Evolutionary conservation across 306 rosid genomes (phyloP), one percentile per base, ranked within the genome.

Genomic region (Rosa chinensis): DNA sequence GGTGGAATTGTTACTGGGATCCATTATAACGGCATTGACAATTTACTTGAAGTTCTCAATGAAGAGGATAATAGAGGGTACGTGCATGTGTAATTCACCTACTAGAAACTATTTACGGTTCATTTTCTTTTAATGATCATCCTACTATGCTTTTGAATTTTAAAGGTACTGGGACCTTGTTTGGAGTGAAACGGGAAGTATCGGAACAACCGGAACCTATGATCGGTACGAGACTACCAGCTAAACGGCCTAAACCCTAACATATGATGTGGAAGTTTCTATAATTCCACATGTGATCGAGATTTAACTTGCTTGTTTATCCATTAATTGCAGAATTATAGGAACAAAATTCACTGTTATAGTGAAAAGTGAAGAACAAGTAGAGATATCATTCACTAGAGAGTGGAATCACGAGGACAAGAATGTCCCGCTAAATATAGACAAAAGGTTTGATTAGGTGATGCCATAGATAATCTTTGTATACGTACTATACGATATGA

Each of bases 141-240:
- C 3, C 37, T 32, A 32, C 37, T 32, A 32, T 32, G 37, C 37
- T 32, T 32, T 32, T 32, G 37, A 32, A 32, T 32, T 32, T 32
- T 32, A 32, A 32, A 32, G 98, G 85, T 93, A 93, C 66, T 94
- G 97, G 97, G 98, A 94, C 86, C 91, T 94, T 86, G 94, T 90
- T 50, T 94, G 98, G 97, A 89, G 84, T 86, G 58, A 88, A 49
- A 73, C 92, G 13, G 52, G 85, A 53, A 86, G 85, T 80, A 40
- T 85, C 16, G 84, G 86, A 79, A 87, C 94, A 73, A 75, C 82
- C 2, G 95, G 97, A 56, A 79, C 18, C 61, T 90, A 76, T 81
- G 97, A 94, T 74, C 87, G 84, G 98, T 92, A 87, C 32, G 90
- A 72, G 37, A 32, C 10, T 3, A 35, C 8, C 50, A 48, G 9